These are phyloP conservation scores for Agastache rugosa DNA, from an alignment of 257 asterid genomes.

Conservation along the genomic window DNA sequence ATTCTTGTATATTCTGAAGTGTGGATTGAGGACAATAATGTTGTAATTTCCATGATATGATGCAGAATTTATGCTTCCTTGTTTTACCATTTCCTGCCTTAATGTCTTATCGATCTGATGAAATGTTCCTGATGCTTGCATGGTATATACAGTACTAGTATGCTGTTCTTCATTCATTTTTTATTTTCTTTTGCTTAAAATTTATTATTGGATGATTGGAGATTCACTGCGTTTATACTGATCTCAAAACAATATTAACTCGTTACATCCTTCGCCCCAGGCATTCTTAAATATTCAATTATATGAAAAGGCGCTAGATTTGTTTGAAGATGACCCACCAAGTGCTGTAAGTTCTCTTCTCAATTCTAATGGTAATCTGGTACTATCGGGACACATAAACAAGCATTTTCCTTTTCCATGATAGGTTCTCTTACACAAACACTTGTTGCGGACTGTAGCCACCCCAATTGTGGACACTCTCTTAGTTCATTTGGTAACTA, in stretches of 20 bases:
- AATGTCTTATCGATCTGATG: constrained; percentile 22
- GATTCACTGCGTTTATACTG: constrained; percentile 4
- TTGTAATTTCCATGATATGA: constrained; percentile 9
- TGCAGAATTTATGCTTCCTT: constrained; percentile 1
- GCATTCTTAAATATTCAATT: constrained; percentile 82
- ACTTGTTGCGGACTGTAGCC: constrained; percentile 83
- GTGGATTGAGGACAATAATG: constrained; percentile 21
- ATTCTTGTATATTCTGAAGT: constrained; percentile 27
- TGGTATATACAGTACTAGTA: constrained; percentile 25
- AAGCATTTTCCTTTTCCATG: constrained; percentile 25
- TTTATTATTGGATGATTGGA: constrained; percentile 17
- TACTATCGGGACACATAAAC: constrained; percentile 12
- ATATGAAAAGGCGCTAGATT: constrained; percentile 88
- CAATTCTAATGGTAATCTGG: constrained; percentile 23
- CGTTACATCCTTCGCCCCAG: constrained; percentile 49
- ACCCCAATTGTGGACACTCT: constrained; percentile 74
- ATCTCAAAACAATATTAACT: constrained; percentile 28
- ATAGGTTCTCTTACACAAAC: constrained; percentile 86
- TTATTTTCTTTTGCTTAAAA: constrained; percentile 24
- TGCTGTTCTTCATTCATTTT: constrained; percentile 26
- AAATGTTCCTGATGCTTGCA: constrained; percentile 21
- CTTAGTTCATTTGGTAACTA: constrained; percentile 75
- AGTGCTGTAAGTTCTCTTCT: constrained; percentile 65
- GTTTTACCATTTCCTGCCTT: constrained; percentile 18
- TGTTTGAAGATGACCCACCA: constrained; percentile 91